Base-by-base conservation (phyloP, 1,139 yeast genomes). In the Suhomyces anneliseae region DNA sequence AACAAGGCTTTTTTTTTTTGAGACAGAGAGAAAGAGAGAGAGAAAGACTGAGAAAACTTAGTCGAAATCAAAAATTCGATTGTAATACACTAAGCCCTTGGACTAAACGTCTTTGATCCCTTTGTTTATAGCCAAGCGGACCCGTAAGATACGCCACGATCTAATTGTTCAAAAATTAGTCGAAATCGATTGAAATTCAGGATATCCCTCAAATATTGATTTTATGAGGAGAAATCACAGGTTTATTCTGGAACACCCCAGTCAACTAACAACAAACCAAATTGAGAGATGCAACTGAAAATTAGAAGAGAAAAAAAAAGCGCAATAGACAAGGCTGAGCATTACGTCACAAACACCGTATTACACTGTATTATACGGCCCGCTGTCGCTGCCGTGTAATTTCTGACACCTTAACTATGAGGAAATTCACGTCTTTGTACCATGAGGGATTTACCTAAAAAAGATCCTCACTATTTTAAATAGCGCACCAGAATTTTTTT, bases 391-490 rank as follows among this genome's bases (percentile, higher is more conserved):
- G 24, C 24, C 24, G 24, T 19, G 24, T 19, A 19, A 29, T 29
- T 11, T 29, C 32, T 29, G 32, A 29, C 32, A 29, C 32, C 32
- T 29, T 29, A 29, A 29, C 32, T 11, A 29, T 11, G 32, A 9
- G n/a, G 4, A 29, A 29, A 19, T 29, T 11, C 36, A 36, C 33
- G 33, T 32, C 42, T 47, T 44, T 47, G 50, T 47, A 35, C 32
- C 45, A 38, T 47, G 50, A 41, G 50, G 45, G 47, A 47, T 44
- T 47, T 47, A 38, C 27, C 11, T 29, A 40, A 27, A 27, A n/a
- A 27, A 34, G 11, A 10, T 27, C 27, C 14, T 11, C 11, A 8
- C 34, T 4, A n/a, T 9, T 11, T 7, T 41, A 45, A 45, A 45
- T 45, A 38, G 32, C 47, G 44, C 47, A 45, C 42, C 26, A 24